Base-by-base conservation (phyloP, 768 basidiomycete species). In the Lepiota subincarnata region DNA sequence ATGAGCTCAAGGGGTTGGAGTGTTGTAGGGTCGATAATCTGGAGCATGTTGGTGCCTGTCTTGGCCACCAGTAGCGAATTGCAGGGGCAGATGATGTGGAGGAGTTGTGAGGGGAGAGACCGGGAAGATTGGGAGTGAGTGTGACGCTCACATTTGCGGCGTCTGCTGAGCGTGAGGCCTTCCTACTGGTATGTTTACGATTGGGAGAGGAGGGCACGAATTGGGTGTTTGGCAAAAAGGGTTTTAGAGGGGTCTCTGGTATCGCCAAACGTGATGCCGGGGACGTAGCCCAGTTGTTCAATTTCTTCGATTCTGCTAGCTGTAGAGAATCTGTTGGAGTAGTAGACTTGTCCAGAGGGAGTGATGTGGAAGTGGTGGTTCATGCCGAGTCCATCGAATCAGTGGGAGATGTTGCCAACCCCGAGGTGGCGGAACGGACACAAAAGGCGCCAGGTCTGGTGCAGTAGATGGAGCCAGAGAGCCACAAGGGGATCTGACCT, bases 111-210 rank as follows among this genome's bases (percentile, higher is more conserved):
- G 3, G 40, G 8, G 51, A 53, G 8, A 44, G 43, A 5, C 51
- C 51, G 8, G 51, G 51, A 10, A 53, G 34, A 19, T 53, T 53
- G 6, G 50, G 19, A 2, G 50, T 34, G 13, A 51, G 50, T 6
- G 50, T 51, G 12, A 53, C 51, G n/a, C 43, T 53, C 43, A 45
- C 18, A 16, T 53, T 53, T 11, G 38, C 51, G 6, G 6, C 37
- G 14, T 53, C 51, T 13, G 43, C 24, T 24, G 24, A 5, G 24
- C 24, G 5, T 2, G 35, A 8, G 24, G 24, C 6, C 19, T 24
- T 12, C 18, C 10, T 13, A 45, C 36, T 11, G 51, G 14, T 19
- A 13, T 0, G 22, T 16, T 24, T 18, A 16, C 24, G 35, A 19
- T 11, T 24, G 5, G 24, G 24, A 14, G 41, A n/a, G 28, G n/a